Base-by-base conservation (phyloP, 2,329 filamentous ascomycete genomes). In the Colletotrichum eleusines region DNA sequence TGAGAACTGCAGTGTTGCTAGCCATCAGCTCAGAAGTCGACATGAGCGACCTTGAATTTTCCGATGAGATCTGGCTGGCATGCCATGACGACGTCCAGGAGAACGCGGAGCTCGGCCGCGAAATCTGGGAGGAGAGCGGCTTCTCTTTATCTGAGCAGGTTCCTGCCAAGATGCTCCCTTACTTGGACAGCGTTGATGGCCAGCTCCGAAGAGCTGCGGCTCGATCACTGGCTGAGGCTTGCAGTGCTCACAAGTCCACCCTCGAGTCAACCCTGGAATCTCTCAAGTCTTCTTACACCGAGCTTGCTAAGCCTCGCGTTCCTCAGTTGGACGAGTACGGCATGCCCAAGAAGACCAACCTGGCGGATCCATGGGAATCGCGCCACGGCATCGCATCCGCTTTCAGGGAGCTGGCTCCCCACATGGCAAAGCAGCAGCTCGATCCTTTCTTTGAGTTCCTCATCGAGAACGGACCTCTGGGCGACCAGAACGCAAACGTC, bases 81-180 rank as follows among this genome's bases (percentile, higher is more conserved):
- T 95, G 91, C 76, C 95, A 99, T 76, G 96, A 99, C 74, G 94
- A 97, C 75, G 89, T 94, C 26, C 89, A 92, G 53, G 95, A 98
- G 78, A 98, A 98, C 76, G 88, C 87, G 11, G 93, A 94, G 55
- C 85, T 97, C 63, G 95, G 93, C 8, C 88, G 87, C 62, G 93
- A 95, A 16, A 97, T 99, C 44, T 99, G 96, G 96, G 94, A 97
- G 77, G 96, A 98, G 77, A 97, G 95, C 78, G 92, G 89, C 9
- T 92, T 98, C 72, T 83, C 91, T 71, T 83, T 95, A 16, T 87
- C 89, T 1, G 83, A 88, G 26, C 86, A 91, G 8, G 88, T 93
- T 11, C 89, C 93, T 9, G 79, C 85, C 68, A 88, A 87, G 75
- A 91, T 95, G 77, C 82, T 97, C 59, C 90, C 91, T 0, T 98